These are phyloP conservation scores for Gremmenia infestans DNA, from an alignment of 2,329 filamentous ascomycete genomes.

Conservation along the genomic window DNA sequence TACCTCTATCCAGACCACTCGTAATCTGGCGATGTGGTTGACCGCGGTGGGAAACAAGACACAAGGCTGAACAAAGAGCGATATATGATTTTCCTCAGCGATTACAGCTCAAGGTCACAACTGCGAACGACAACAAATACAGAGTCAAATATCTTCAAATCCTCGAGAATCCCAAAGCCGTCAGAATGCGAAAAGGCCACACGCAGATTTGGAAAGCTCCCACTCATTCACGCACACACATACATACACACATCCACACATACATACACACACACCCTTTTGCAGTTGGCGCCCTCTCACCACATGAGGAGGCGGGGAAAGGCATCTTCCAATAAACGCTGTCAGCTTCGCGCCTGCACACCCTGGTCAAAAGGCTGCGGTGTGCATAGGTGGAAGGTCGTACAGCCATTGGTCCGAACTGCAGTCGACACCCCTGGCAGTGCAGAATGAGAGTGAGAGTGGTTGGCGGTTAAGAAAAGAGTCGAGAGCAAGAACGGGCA, in stretches of 20 bases:
- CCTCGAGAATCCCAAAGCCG: background rate
- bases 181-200: background rate
- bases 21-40: constrained; percentile 16
- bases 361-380: constrained; percentile 5
- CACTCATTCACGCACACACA: background rate
- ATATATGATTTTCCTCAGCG: background rate
- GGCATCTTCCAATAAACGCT: constrained; percentile 15
- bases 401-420: constrained; percentile 13
- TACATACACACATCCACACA: too few species aligned
- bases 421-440: constrained; percentile 6
- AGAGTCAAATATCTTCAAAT: background rate
- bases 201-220: background rate
- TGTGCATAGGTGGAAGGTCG: constrained; percentile 4
- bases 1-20: background rate
- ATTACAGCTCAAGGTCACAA: too few species aligned
- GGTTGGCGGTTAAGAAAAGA: constrained; percentile 18
- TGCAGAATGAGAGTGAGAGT: constrained; percentile 14
- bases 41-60: background rate
- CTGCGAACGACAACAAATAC: background rate
- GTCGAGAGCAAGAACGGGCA: too few species aligned
- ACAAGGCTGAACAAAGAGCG: background rate
- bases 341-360: constrained; percentile 22
- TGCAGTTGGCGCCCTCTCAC: constrained; percentile 12
- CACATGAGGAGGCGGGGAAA: constrained; percentile 12
- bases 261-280: background rate